Evolutionary conservation across 176 grass and related monocot genomes (phyloP).

Genomic region (Otatea glauca): DNA sequence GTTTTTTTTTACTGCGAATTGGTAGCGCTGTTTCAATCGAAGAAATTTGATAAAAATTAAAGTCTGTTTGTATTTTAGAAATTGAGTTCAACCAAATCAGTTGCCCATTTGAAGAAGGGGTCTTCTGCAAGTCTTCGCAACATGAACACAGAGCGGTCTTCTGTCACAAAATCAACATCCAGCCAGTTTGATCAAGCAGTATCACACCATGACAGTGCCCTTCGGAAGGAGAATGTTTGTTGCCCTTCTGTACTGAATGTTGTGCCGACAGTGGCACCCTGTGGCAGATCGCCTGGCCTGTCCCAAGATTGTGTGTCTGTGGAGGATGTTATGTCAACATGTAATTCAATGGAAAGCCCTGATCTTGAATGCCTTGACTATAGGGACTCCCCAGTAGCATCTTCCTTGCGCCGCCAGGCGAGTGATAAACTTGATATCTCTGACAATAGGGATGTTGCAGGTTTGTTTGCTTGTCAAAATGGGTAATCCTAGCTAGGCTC

Average conservation of each 20-base stretch:
- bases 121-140: slow-evolving; percentile 18
- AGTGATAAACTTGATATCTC: slow-evolving; percentile 66
- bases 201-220: slow-evolving; percentile 15
- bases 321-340: slow-evolving; percentile 68
- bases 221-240: slow-evolving; percentile 34
- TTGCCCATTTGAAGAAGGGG: slow-evolving; percentile 44
- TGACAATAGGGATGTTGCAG: slow-evolving; percentile 49
- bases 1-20: neutral
- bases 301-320: slow-evolving; percentile 42
- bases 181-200: slow-evolving; percentile 29
- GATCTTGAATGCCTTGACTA: slow-evolving; percentile 65
- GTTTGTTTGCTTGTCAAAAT: slow-evolving; percentile 48
- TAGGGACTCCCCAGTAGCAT: slow-evolving; percentile 44
- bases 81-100: slow-evolving; percentile 12
- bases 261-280: slow-evolving; percentile 10
- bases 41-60: neutral
- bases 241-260: neutral
- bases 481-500: neutral
- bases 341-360: slow-evolving; percentile 70
- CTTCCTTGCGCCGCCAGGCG: slow-evolving; percentile 60
- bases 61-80: slow-evolving; percentile 31
- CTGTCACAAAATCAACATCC: slow-evolving; percentile 1
- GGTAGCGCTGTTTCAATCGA: neutral
- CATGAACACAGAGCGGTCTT: neutral
- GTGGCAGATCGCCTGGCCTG: neutral